These are phyloP conservation scores for Trichoderma semiorbis DNA, from an alignment of 2,329 filamentous ascomycete species.

Conservation along the genomic window DNA sequence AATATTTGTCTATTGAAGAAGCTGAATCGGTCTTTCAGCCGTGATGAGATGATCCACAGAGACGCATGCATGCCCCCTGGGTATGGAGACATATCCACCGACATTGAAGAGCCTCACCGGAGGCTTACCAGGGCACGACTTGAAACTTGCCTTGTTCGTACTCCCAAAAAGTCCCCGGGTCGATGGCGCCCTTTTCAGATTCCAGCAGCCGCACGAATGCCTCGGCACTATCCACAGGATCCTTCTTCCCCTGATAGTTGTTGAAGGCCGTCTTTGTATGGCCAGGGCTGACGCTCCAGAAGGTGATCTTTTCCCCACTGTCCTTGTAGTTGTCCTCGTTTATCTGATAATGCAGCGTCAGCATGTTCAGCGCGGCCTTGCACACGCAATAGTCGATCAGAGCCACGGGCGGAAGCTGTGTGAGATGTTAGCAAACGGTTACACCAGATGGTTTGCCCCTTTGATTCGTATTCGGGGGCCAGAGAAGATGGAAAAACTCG, in stretches of 20 bases:
- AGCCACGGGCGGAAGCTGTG: background rate
- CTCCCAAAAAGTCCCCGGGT: slow-evolving; percentile 14
- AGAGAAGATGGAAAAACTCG: background rate
- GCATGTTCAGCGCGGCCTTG: slow-evolving; percentile 25
- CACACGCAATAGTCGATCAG: slow-evolving; percentile 20
- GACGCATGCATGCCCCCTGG: background rate
- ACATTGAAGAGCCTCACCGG: background rate
- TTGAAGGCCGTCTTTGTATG: slow-evolving; percentile 24
- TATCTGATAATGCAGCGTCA: slow-evolving; percentile 19
- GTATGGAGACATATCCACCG: background rate
- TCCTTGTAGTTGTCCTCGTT: slow-evolving; percentile 11
- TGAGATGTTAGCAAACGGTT: background rate
- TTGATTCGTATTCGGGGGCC: background rate
- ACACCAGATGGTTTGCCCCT: background rate
- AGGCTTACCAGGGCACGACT: background rate
- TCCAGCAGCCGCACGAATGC: slow-evolving; percentile 10
- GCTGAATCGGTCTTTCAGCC: background rate
- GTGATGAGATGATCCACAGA: background rate
- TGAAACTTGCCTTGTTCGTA: slow-evolving; percentile 4
- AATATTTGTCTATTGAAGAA: background rate
- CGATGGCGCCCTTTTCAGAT: slow-evolving; percentile 3
- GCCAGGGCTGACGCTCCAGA: slow-evolving; percentile 22
- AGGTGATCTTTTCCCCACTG: slow-evolving; percentile 16
- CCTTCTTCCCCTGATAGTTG: slow-evolving; percentile 17
- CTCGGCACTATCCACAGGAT: slow-evolving; percentile 10